These are phyloP conservation scores for Metahyphopichia silvanorum DNA, from an alignment of 805 yeast genomes.

Conservation along the genomic window DNA sequence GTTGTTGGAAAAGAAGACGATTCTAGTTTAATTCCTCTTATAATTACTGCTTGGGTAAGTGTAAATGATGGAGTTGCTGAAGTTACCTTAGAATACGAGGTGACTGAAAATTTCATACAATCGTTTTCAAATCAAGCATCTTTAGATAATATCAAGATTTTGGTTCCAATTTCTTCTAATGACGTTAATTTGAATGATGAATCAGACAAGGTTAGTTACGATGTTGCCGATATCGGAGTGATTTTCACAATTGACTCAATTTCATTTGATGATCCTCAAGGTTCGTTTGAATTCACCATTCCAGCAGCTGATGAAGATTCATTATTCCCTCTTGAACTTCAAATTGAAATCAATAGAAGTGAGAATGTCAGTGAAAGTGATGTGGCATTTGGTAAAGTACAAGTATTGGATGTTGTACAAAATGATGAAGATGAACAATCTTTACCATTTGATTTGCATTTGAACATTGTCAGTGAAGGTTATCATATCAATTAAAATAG, in stretches of 20 bases:
- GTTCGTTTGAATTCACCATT: slow-evolving; percentile 76
- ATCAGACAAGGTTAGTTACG: slow-evolving; percentile 51
- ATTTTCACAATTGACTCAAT: slow-evolving; percentile 60
- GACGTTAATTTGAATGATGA: slow-evolving; percentile 49
- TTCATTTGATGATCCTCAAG: slow-evolving; percentile 51
- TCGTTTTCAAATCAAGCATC: slow-evolving; percentile 32
- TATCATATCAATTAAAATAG: slow-evolving; percentile 45
- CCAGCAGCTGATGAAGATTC: slow-evolving; percentile 76
- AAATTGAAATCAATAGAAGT: slow-evolving; percentile 50
- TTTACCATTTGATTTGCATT: slow-evolving; percentile 67
- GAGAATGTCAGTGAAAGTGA: slow-evolving; percentile 35
- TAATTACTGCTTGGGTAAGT: slow-evolving; percentile 81
- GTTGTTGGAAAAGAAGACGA: slow-evolving; percentile 63
- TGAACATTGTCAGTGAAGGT: slow-evolving; percentile 55
- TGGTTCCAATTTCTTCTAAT: slow-evolving; percentile 66
- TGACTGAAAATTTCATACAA: slow-evolving; percentile 40
- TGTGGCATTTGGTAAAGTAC: slow-evolving; percentile 60
- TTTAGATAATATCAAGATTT: slow-evolving; percentile 51
- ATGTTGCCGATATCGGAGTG: slow-evolving; percentile 65
- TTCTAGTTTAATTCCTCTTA: slow-evolving; percentile 57
- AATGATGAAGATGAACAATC: slow-evolving; percentile 49
- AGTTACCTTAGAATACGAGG: slow-evolving; percentile 87
- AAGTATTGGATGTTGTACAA: slow-evolving; percentile 56
- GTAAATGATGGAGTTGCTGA: slow-evolving; percentile 59
- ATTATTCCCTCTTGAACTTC: slow-evolving; percentile 82